A percentile compares a stretch with the other conserved stretches of the same genome.
These are phyloP conservation scores for Boletus barrowsii DNA, from an alignment of 768 basidiomycete genomes.

Conservation along the genomic window DNA sequence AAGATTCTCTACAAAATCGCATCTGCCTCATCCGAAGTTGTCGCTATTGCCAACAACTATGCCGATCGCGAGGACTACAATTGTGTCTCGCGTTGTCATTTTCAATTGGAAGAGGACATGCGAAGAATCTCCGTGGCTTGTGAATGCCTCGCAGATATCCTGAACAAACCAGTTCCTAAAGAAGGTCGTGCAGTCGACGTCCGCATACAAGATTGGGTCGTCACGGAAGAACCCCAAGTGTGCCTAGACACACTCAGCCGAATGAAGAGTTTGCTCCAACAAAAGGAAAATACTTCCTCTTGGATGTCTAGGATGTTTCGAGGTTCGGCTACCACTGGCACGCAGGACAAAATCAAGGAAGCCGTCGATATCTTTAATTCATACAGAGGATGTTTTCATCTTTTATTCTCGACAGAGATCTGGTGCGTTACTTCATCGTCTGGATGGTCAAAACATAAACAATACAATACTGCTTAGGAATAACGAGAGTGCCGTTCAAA, in stretches of 20 bases:
- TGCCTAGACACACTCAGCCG: background rate
- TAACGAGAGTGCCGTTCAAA: background rate
- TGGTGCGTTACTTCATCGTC: background rate
- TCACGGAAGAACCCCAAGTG: background rate
- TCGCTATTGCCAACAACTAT: background rate
- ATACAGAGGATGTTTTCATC: background rate
- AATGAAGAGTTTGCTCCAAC: background rate
- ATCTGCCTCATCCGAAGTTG: background rate
- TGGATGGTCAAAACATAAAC: background rate
- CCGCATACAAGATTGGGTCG: conserved; percentile 2
- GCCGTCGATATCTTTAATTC: background rate
- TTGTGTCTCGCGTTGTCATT: background rate
- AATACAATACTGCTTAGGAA: background rate
- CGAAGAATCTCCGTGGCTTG: conserved; percentile 5
- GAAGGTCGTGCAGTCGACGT: background rate
- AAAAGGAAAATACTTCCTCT: background rate
- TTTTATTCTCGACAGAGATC: background rate
- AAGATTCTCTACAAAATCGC: background rate
- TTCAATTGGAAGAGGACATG: conserved; percentile 5
- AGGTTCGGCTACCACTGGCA: background rate
- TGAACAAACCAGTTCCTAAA: background rate
- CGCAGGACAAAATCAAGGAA: background rate
- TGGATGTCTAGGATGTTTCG: background rate
- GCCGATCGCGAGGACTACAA: background rate
- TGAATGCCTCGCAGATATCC: background rate